Base-by-base conservation (phyloP, 176 grass and related monocot genomes). In the Hordeum marinum region DNA sequence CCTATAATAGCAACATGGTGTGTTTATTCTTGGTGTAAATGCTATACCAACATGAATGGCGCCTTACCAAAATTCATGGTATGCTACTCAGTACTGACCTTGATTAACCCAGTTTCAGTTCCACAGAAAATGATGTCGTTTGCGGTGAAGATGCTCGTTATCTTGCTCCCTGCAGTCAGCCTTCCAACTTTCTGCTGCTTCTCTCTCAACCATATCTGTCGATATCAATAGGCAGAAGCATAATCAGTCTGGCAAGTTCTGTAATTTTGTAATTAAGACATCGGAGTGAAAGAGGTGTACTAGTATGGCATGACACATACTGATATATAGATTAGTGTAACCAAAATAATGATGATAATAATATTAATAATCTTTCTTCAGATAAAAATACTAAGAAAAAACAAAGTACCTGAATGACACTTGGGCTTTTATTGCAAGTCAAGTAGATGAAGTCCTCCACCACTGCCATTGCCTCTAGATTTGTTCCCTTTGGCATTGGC, bases 361-460 rank as follows among this genome's bases (percentile, higher is more conserved):
- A 63, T 63, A 55, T 2, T 55, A 55, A 20, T 9, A 7, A 27
- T 18, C 12, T 75, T 31, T 26, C 15, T 4, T 74, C 27, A 50
- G 9, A 10, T 75, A 75, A 1, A 20, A 75, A 46, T 27, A 73
- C 9, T 46, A 72, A 50, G 31, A 41, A 24, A 37, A 76, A 78
- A 25, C 21, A 52, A 18, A 26, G 81, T 46, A 99, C 96, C 96
- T 99, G 90, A 75, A 99, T 90, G 86, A 85, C 80, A 76, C 66
- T 94, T 82, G 88, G 85, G 29, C 77, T 91, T 84, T 88, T 92
- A 57, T 81, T 94, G 86, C 91, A 94, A 78, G 79, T 96, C 86
- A 99, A 88, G 84, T 99, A 99, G 69, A 99, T 92, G 83, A 99
- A 99, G 63, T 99, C 93, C 87, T 99, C 91, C 13, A 99, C 91